These are phyloP conservation scores for Populus euphratica DNA, from an alignment of 345 rosid genomes.

Conservation along the genomic window DNA sequence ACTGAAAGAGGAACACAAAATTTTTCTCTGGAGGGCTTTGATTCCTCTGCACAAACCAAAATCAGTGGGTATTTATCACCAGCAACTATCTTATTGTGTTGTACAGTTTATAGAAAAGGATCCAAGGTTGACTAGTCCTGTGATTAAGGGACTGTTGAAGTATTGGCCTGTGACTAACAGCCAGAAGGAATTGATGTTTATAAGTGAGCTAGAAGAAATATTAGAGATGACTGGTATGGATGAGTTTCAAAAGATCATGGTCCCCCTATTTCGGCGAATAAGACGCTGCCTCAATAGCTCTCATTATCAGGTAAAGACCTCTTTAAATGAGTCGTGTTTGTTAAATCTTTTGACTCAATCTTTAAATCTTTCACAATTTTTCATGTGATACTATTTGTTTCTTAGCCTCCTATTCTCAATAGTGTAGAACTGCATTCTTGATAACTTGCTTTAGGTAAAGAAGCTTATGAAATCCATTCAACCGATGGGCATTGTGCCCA, in stretches of 20 bases:
- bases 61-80: slow-evolving; percentile 66
- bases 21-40: slow-evolving; percentile 55
- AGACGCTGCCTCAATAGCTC: slow-evolving; percentile 66
- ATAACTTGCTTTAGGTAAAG: not conserved
- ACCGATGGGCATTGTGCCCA: not conserved
- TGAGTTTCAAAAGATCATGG: slow-evolving; percentile 63
- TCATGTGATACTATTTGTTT: not conserved
- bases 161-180: slow-evolving; percentile 82
- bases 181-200: slow-evolving; percentile 83
- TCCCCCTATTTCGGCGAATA: slow-evolving; percentile 59
- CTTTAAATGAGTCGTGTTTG: not conserved
- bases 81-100: slow-evolving; percentile 66
- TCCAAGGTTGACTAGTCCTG: slow-evolving; percentile 49
- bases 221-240: slow-evolving; percentile 55
- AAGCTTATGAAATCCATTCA: slow-evolving; percentile 1
- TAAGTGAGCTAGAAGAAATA: slow-evolving; percentile 80
- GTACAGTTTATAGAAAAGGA: slow-evolving; percentile 73
- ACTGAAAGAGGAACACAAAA: slow-evolving; percentile 69
- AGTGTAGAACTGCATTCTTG: not conserved
- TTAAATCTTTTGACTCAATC: not conserved
- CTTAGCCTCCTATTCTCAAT: not conserved
- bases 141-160: slow-evolving; percentile 62
- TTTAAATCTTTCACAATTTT: too few relatives aligned
- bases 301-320: slow-evolving; percentile 62
- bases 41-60: slow-evolving; percentile 79